Evolutionary conservation across 805 yeast genomes (phyloP).

Genomic region (Metschnikowia proteae): DNA sequence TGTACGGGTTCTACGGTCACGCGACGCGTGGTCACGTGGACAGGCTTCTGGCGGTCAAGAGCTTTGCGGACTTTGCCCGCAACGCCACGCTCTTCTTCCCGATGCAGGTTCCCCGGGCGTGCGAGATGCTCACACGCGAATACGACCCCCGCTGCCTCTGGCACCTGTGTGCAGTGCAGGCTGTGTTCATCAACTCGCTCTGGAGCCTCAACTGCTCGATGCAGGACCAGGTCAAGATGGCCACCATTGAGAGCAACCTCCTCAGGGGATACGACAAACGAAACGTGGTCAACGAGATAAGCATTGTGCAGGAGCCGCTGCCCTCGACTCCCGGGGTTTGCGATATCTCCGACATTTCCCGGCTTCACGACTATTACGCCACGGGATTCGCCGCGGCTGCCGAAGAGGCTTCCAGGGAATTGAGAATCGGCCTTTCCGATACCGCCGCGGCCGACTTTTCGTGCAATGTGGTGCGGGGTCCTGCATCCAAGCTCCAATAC

Average conservation of each 20-base stretch:
- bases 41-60: constrained; percentile 40
- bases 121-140: constrained; percentile 4
- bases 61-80: constrained; percentile 43
- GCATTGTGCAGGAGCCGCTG: constrained; percentile 6
- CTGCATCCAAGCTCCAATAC: not conserved
- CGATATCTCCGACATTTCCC: not conserved
- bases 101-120: constrained; percentile 24
- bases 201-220: constrained; percentile 46
- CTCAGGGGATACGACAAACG: constrained; percentile 42
- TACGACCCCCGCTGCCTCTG: constrained; percentile 32
- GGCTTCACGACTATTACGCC: not conserved
- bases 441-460: not conserved
- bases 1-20: constrained; percentile 14
- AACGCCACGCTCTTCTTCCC: constrained; percentile 58
- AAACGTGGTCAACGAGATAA: constrained; percentile 44
- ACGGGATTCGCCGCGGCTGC: not conserved
- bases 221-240: constrained; percentile 34
- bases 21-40: constrained; percentile 10
- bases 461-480: not conserved
- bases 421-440: not conserved
- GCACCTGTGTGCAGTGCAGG: constrained; percentile 33
- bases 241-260: constrained; percentile 39
- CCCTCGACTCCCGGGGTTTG: no score
- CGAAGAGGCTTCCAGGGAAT: not conserved
- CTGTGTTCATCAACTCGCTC: constrained; percentile 35